phyloP scores from a whole-genome alignment of 2,329 filamentous ascomycete genomes.

The Xylaria sp. region DNA sequence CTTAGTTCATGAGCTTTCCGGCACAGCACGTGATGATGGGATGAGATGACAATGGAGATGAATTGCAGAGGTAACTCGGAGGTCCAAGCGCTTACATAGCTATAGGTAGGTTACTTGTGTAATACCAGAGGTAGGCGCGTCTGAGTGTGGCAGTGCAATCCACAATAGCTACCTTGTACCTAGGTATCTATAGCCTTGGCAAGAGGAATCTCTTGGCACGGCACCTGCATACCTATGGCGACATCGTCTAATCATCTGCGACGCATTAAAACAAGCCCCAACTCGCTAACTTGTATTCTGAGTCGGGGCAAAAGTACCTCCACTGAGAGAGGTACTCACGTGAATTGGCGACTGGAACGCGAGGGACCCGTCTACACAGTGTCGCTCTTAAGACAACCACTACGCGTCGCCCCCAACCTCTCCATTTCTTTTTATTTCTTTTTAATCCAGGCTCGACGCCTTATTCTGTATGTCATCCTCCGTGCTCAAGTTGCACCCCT shows the following conservation, averaged over 20 bases:
- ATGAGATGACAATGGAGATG: background rate
- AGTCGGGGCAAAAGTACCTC: constrained; percentile 14
- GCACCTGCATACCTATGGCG: background rate
- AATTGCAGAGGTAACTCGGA: background rate
- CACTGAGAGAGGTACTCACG: constrained; percentile 43
- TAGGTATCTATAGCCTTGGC: too few relatives aligned
- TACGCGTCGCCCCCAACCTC: constrained; percentile 40
- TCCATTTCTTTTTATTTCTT: constrained; percentile 39
- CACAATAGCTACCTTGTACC: too few relatives aligned
- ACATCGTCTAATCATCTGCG: background rate
- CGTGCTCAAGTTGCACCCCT: constrained; percentile 17
- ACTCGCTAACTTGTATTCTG: constrained; percentile 1
- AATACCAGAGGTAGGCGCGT: background rate
- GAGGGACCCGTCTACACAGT: constrained; percentile 42
- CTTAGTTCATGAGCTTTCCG: constrained; percentile 7
- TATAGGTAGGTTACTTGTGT: background rate
- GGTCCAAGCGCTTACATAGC: constrained; percentile 19
- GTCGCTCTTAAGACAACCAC: constrained; percentile 13
- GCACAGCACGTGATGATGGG: constrained; percentile 27
- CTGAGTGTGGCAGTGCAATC: constrained; percentile 13
- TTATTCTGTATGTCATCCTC: constrained; percentile 20
- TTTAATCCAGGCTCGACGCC: constrained; percentile 1
- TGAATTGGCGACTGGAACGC: constrained; percentile 46
- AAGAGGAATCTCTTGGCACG: constrained; percentile 5
- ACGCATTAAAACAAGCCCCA: background rate